A percentile compares a stretch with the other conserved stretches of the same genome.
Conservation (phyloP, 2,329 filamentous ascomycete genomes). For the Trichophyton verrucosum region DNA sequence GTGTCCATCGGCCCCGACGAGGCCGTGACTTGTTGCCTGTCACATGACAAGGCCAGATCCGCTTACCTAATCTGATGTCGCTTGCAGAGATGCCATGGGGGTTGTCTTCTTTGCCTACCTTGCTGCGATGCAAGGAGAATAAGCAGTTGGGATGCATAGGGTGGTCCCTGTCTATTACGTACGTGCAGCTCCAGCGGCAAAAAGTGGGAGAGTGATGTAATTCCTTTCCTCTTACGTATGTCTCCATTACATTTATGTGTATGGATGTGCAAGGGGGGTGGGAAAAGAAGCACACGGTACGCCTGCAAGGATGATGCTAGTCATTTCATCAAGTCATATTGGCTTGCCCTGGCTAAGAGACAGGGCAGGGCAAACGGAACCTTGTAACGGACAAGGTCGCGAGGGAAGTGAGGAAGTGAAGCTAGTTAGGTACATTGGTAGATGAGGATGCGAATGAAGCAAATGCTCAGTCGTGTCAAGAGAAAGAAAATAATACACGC, state of each 20-base stretch:
- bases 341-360: not conserved
- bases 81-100: not conserved
- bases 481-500: not conserved
- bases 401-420: not conserved
- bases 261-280: not conserved
- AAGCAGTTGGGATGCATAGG: not conserved
- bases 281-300: not conserved
- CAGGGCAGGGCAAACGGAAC: not conserved
- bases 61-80: not conserved
- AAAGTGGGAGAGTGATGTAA: not conserved
- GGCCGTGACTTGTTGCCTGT: too few relatives aligned
- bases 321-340: constrained; percentile 2
- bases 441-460: not conserved
- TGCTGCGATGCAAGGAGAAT: not conserved
- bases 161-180: not conserved
- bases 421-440: not conserved
- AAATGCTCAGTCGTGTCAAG: too few relatives aligned
- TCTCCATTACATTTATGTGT: not conserved
- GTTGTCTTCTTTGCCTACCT: not conserved
- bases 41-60: too few relatives aligned
- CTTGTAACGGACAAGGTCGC: not conserved
- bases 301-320: constrained; percentile 1
- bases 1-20: too few relatives aligned
- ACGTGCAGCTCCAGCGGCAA: not conserved
- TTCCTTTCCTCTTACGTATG: too few relatives aligned